Conservation (phyloP, 768 basidiomycete species). For the Phaeotremella fagi region DNA sequence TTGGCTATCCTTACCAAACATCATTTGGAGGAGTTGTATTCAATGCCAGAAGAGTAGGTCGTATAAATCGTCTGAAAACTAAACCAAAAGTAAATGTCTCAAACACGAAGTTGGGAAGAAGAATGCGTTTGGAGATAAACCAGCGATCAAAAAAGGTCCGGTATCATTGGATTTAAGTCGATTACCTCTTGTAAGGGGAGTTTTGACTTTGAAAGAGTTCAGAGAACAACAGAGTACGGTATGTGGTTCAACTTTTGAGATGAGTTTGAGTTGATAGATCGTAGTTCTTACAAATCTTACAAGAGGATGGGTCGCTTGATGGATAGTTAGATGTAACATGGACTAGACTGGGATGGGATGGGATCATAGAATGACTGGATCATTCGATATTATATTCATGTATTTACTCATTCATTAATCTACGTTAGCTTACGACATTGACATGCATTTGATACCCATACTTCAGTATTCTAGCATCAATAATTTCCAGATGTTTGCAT, state of each 20-base stretch:
- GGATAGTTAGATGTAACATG: too few species aligned
- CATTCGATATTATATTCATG: too few species aligned
- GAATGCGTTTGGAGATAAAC: constrained; percentile 77
- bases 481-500: too few species aligned
- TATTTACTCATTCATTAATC: too few species aligned
- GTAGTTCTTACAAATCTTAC: constrained; percentile 20
- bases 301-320: constrained; percentile 17
- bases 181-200: constrained; percentile 55
- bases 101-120: constrained; percentile 88
- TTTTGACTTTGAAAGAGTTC: constrained; percentile 62
- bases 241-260: constrained; percentile 32
- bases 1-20: constrained; percentile 82
- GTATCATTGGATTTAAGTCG: constrained; percentile 66
- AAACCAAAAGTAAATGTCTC: constrained; percentile 67
- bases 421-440: too few species aligned
- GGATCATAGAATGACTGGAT: too few species aligned
- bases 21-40: constrained; percentile 76
- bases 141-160: constrained; percentile 62
- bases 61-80: background rate
- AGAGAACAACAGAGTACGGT: constrained; percentile 63
- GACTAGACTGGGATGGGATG: too few species aligned
- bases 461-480: too few species aligned
- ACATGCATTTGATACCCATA: too few species aligned
- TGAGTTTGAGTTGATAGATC: background rate
- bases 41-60: constrained; percentile 83